Percentiles rank a stretch among this genome's conserved stretches.
These are phyloP conservation scores for Hymenoscyphus infarciens DNA, from an alignment of 2,329 filamentous ascomycete genomes.

Conservation along the genomic window DNA sequence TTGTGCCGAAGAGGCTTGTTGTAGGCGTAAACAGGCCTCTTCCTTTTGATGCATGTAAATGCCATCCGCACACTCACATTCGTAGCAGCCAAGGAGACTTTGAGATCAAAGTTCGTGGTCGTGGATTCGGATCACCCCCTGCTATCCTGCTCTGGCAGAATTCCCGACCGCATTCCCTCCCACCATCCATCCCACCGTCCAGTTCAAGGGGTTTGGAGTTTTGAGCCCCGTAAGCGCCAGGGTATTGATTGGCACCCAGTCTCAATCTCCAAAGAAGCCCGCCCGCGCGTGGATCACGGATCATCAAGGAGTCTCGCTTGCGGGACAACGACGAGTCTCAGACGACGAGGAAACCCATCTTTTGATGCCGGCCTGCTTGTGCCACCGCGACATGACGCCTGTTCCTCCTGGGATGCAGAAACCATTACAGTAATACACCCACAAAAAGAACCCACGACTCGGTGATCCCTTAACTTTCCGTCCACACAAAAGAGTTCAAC, in stretches of 20 bases:
- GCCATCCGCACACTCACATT: neutral
- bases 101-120: neutral
- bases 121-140: slow-evolving; percentile 1
- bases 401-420: slow-evolving; percentile 6
- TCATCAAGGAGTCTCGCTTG: slow-evolving; percentile 6
- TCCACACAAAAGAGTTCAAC: neutral
- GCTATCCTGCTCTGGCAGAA: slow-evolving; percentile 4
- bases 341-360: slow-evolving; percentile 7
- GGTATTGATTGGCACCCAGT: slow-evolving; percentile 4
- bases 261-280: neutral
- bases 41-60: neutral
- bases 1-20: neutral
- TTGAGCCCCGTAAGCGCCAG: slow-evolving; percentile 1
- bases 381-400: slow-evolving; percentile 4
- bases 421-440: slow-evolving; percentile 3
- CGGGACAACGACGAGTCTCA: slow-evolving; percentile 5
- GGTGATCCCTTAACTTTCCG: slow-evolving; percentile 4
- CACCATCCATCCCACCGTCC: slow-evolving; percentile 3
- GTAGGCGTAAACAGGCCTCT: neutral
- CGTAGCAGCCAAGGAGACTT: neutral
- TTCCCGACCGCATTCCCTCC: slow-evolving; percentile 9
- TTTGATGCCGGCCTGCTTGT: slow-evolving; percentile 5
- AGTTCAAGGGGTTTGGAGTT: slow-evolving; percentile 1
- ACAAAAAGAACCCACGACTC: slow-evolving; percentile 4
- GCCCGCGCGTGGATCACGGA: slow-evolving; percentile 4